Evolutionary conservation across 208 protist genomes (phyloP).

Genomic region (Wallacemonas sp.): DNA sequence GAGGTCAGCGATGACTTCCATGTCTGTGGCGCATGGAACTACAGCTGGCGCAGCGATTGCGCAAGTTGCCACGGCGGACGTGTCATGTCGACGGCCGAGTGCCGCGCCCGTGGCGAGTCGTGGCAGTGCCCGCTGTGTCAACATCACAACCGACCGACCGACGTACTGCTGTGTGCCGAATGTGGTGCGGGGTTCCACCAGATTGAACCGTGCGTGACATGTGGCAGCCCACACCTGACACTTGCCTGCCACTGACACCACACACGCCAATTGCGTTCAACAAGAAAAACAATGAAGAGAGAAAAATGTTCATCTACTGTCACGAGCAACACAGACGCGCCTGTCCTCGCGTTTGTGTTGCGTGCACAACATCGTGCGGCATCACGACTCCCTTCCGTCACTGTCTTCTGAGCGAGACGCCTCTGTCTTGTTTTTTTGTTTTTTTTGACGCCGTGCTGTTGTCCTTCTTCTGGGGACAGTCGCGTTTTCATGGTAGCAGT

Average conservation of each 20-base stretch:
- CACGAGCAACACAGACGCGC: no score
- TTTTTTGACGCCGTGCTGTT: no score
- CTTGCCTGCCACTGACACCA: slow-evolving; percentile 4
- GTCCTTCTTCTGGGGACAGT: no score
- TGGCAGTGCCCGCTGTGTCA: slow-evolving; percentile 59
- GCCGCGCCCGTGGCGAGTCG: slow-evolving; percentile 44
- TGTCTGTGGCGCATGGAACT: slow-evolving; percentile 76
- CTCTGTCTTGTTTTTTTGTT: not conserved
- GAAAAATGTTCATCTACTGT: not conserved
- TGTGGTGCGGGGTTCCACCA: slow-evolving; percentile 55
- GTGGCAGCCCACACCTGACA: slow-evolving; percentile 22
- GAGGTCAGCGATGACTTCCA: slow-evolving; percentile 27
- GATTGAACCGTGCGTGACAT: slow-evolving; percentile 36
- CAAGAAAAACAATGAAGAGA: not conserved
- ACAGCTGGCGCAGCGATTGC: slow-evolving; percentile 66
- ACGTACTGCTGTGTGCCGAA: slow-evolving; percentile 58
- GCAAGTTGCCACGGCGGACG: slow-evolving; percentile 43
- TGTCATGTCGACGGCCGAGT: slow-evolving; percentile 42
- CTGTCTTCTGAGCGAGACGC: no score
- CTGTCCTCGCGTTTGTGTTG: slow-evolving; percentile 5
- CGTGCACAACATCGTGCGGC: not conserved
- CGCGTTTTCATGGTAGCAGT: no score
- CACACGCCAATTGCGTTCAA: no score
- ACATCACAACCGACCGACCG: slow-evolving; percentile 56
- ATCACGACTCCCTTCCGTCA: not conserved